Evolutionary conservation across 441 rosid species (phyloP), one percentile per base, ranked within the genome.

Genomic region (Populus hybrid): DNA sequence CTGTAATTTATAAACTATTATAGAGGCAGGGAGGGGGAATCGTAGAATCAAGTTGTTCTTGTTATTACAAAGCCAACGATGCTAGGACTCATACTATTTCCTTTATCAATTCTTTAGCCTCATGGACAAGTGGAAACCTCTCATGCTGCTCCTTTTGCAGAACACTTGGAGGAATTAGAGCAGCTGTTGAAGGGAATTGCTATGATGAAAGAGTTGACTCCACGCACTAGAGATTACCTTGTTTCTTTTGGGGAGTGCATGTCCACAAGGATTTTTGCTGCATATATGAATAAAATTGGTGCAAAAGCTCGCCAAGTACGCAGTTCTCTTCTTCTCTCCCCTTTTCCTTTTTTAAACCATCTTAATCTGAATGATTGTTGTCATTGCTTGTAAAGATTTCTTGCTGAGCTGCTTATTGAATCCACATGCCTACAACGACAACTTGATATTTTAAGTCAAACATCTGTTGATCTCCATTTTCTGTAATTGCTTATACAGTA

Each of bases 241-340:
- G 99, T 95, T 87, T 95, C 99, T 20, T 95, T 95, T 83, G 99
- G 99, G 76, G 99, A 95, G 83, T 92, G 99, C 89, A 86, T 95
- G 99, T 93, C 98, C 76, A 93, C 99, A 0, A 90, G 99, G 86
- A 85, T 95, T 76, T 95, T 95, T 84, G 93, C 99, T 12, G 97
- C 98, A 5, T 92, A 93, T 76, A 86, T 95, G 88, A 91, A 91
- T 75, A 89, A 89, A 83, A 87, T 86, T 75, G 97, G 97, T 81
- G 89, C 79, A 78, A 95, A 90, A 86, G 91, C 99, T 21, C 89
- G 89, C 33, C 99, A 95, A 81, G 99, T 95, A 89, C 74, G 89
- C 84, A 65, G n/a, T 29, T 56, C 69, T 29, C 59, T 53, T 72
- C 28, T n/a, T 45, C 56, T 45, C 20, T 12, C 21, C 26, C 78